A percentile compares a stretch with the other conserved stretches of the same genome.
Conservation (phyloP, 1,284 basidiomycete species). For the Hymenochaete sp. region DNA sequence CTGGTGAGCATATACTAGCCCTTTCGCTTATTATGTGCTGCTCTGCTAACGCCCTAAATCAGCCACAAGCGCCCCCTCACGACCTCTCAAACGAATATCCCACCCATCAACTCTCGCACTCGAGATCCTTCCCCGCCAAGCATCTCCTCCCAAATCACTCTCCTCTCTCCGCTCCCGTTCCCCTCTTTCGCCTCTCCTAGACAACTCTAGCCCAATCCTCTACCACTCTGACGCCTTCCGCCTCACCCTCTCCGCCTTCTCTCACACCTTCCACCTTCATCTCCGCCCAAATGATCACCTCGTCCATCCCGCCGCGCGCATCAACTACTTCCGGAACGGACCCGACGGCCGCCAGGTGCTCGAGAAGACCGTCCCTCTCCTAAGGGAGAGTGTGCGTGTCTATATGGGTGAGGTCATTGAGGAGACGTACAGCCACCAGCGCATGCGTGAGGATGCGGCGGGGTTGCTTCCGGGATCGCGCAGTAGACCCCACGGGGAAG, state of each 20-base stretch:
- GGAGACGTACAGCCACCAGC: conserved; percentile 36
- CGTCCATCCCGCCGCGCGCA: conserved; percentile 66
- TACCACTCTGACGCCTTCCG: conserved; percentile 58
- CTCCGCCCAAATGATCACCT: conserved; percentile 68
- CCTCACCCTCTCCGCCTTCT: conserved; percentile 54
- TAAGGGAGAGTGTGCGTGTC: conserved; percentile 47
- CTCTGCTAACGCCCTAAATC: not conserved
- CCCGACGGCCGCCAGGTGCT: conserved; percentile 38
- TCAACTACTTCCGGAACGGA: conserved; percentile 47
- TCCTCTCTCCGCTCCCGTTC: conserved; percentile 29
- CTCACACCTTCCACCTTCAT: conserved; percentile 56
- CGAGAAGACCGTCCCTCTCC: conserved; percentile 41
- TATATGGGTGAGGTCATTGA: conserved; percentile 66
- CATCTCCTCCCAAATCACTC: conserved; percentile 26
- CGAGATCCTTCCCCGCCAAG: conserved; percentile 55
- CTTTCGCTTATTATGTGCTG: not conserved
- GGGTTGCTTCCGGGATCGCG: conserved; percentile 30
- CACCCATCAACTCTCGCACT: conserved; percentile 52
- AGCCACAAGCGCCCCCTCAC: conserved; percentile 46
- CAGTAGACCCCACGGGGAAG: not conserved
- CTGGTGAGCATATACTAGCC: conserved; percentile 1
- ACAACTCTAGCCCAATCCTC: conserved; percentile 34
- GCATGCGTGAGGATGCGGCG: conserved; percentile 54
- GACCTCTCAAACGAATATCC: conserved; percentile 48
- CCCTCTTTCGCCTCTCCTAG: conserved; percentile 21